Conservation (phyloP, 345 rosid species). For the Noccaea caerulescens region DNA sequence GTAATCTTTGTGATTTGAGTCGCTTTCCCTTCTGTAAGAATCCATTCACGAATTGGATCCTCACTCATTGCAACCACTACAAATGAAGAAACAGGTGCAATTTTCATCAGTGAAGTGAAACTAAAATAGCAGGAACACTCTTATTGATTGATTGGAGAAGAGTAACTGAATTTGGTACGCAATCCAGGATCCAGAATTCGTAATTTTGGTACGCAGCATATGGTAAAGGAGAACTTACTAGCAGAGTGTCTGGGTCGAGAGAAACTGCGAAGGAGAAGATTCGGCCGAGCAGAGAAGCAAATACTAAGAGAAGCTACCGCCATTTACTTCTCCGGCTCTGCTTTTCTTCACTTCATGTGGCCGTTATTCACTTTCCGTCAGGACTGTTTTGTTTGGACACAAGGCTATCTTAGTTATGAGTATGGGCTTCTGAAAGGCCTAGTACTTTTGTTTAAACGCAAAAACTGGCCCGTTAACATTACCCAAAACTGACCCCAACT, state of each 20-base stretch:
- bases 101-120: not conserved
- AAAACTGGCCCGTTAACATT: slow-evolving; percentile 9
- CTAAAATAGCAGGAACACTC: slow-evolving; percentile 1
- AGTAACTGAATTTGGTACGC: not conserved
- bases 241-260: slow-evolving; percentile 48
- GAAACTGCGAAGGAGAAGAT: slow-evolving; percentile 47
- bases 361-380: slow-evolving; percentile 21
- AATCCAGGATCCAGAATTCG: not conserved
- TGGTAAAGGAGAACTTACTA: slow-evolving; percentile 49
- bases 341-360: slow-evolving; percentile 24
- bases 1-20: slow-evolving; percentile 64
- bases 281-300: slow-evolving; percentile 47
- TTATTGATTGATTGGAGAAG: not conserved
- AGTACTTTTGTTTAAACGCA: not conserved
- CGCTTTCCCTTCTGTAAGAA: slow-evolving; percentile 84
- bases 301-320: slow-evolving; percentile 49
- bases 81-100: not conserved
- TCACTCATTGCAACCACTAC: slow-evolving; percentile 77
- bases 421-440: not conserved
- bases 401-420: not conserved
- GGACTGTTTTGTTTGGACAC: slow-evolving; percentile 37
- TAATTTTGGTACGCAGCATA: not conserved
- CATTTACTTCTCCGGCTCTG: slow-evolving; percentile 25
- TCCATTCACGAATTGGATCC: slow-evolving; percentile 89
- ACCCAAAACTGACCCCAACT: not conserved